Percentiles rank a stretch among this genome's conserved stretches.
Evolutionary conservation across 2,329 filamentous ascomycete species (phyloP).

Genomic region (Colletotrichum nymphaeae): DNA sequence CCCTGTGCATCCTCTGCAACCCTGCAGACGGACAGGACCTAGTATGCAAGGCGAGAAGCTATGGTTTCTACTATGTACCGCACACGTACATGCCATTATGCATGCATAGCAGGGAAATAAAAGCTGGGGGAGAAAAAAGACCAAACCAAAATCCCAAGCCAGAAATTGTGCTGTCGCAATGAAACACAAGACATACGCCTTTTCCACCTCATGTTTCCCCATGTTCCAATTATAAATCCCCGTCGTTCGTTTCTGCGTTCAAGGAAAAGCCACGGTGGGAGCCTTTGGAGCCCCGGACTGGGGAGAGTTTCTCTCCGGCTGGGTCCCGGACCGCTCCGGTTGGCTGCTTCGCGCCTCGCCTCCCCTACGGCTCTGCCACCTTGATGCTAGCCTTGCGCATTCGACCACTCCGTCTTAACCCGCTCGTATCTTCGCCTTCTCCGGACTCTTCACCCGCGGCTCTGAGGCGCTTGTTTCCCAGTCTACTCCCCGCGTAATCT

Average conservation of each 20-base stretch:
- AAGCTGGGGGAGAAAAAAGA: background rate
- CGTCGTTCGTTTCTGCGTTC: constrained; percentile 2
- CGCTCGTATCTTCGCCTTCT: constrained; percentile 38
- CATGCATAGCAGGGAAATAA: constrained; percentile 6
- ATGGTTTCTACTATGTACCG: constrained; percentile 3
- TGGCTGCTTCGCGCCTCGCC: constrained; percentile 13
- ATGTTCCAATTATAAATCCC: constrained; percentile 35
- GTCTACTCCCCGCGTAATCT: constrained; percentile 8
- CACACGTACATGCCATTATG: background rate
- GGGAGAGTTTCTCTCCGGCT: background rate
- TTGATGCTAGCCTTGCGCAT: constrained; percentile 46
- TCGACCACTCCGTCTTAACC: constrained; percentile 49
- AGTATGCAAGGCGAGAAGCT: constrained; percentile 14
- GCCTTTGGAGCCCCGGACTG: constrained; percentile 1
- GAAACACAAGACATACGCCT: constrained; percentile 11
- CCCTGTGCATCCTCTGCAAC: background rate
- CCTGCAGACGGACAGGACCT: constrained; percentile 22
- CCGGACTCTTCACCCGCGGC: constrained; percentile 14
- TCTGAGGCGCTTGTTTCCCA: constrained; percentile 30
- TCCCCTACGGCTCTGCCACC: constrained; percentile 24
- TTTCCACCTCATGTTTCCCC: constrained; percentile 1
- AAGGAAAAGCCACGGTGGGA: constrained; percentile 3
- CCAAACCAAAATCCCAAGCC: background rate
- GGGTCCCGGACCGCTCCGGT: constrained; percentile 19
- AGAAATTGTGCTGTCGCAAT: constrained; percentile 1